These are phyloP conservation scores for Cudoniella acicularis DNA, from an alignment of 495 filamentous ascomycete genomes.

Conservation along the genomic window DNA sequence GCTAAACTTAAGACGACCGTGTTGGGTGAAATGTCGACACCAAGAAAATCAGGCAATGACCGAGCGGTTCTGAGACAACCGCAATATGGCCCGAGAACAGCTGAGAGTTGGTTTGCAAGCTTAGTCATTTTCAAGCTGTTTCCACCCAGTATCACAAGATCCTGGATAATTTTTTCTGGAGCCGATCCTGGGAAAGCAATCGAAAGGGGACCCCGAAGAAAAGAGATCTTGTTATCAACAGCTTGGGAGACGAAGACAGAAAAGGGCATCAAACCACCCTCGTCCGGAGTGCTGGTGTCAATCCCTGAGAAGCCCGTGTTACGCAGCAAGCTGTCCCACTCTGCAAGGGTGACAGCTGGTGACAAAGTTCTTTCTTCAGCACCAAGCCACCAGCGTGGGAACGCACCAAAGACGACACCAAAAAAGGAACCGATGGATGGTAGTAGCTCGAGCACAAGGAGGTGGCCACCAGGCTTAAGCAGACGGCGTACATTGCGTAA, in stretches of 20 bases:
- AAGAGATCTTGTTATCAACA: not conserved
- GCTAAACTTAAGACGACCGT: no score
- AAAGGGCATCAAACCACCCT: not conserved
- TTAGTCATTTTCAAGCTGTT: no score
- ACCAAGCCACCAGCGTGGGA: not conserved
- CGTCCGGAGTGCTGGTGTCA: not conserved
- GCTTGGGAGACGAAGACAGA: not conserved
- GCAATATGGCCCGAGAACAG: no score
- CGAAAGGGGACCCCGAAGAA: not conserved
- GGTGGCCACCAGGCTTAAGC: slow-evolving; percentile 33
- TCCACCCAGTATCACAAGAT: not conserved
- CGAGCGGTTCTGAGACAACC: no score
- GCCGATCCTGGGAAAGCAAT: no score
- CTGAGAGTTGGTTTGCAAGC: no score
- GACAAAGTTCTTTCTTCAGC: not conserved
- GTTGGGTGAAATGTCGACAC: no score
- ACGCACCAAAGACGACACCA: not conserved
- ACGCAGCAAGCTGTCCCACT: not conserved
- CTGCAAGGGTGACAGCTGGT: not conserved
- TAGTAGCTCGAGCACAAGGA: slow-evolving; percentile 25
- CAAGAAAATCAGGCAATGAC: no score
- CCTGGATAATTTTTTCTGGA: no score
- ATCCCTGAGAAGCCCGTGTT: not conserved
- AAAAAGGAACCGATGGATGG: not conserved
- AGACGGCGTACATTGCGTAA: slow-evolving; percentile 34